Percentiles rank a stretch among this genome's conserved stretches.
Evolutionary conservation across 306 rosid genomes (phyloP).

Genomic region (Comarum palustre): DNA sequence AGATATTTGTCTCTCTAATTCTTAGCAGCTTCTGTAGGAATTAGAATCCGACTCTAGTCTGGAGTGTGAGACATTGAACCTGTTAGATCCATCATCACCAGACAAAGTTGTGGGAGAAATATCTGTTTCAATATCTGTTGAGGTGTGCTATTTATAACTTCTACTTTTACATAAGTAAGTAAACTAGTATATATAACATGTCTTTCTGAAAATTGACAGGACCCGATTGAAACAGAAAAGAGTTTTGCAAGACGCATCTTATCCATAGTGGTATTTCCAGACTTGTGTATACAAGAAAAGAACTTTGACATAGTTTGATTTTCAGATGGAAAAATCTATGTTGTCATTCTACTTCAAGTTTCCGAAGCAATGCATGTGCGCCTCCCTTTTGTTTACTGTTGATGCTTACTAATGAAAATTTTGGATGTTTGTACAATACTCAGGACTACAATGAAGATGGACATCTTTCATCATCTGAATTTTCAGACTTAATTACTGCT

Average conservation of each 20-base stretch:
- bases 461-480: conserved; percentile 72
- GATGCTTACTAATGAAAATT: conserved; percentile 12
- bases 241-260: conserved; percentile 83
- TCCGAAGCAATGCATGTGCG: background rate
- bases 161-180: conserved; percentile 12
- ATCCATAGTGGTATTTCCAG: conserved; percentile 79
- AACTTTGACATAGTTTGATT: background rate
- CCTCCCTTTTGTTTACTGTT: background rate
- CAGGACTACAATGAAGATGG: conserved; percentile 97
- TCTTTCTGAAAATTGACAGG: conserved; percentile 49
- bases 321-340: background rate
- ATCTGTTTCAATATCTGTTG: conserved; percentile 68
- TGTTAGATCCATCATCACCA: conserved; percentile 73
- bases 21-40: conserved; percentile 48
- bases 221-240: conserved; percentile 80
- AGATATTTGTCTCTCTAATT: background rate
- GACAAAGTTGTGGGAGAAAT: conserved; percentile 66
- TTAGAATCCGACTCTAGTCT: conserved; percentile 52
- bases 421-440: conserved; percentile 25
- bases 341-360: background rate
- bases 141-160: conserved; percentile 47
- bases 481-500: conserved; percentile 76
- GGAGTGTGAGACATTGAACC: conserved; percentile 43
- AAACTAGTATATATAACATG: conserved; percentile 30
- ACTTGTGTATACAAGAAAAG: background rate